A percentile compares a stretch with the other conserved stretches of the same genome.
Conservation (phyloP, 2,329 filamentous ascomycete species). For the Aspergillus caelatus region DNA sequence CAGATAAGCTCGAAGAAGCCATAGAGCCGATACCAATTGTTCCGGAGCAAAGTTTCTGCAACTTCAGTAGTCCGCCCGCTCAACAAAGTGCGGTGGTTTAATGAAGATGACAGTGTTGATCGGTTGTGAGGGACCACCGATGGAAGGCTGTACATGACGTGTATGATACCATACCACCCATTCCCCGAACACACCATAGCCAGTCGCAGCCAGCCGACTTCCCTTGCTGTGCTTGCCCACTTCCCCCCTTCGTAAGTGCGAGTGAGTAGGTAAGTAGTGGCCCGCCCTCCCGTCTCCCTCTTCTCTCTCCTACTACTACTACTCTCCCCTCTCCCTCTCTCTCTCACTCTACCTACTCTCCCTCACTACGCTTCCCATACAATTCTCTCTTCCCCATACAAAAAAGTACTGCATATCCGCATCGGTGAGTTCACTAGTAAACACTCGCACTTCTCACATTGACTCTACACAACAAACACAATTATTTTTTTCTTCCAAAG, state of each 20-base stretch:
- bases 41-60: conserved; percentile 8
- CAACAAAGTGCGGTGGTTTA: conserved; percentile 2
- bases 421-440: conserved; percentile 40
- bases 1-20: background rate
- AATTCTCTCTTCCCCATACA: conserved; percentile 39
- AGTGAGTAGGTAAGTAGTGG: conserved; percentile 22
- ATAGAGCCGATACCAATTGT: background rate
- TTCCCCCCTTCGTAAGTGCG: conserved; percentile 25
- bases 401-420: conserved; percentile 43
- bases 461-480: conserved; percentile 32
- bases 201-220: conserved; percentile 29
- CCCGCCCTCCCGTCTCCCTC: conserved; percentile 26
- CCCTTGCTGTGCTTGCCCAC: conserved; percentile 31
- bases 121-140: conserved; percentile 9
- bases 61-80: conserved; percentile 2
- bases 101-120: conserved; percentile 6
- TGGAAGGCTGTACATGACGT: conserved; percentile 20
- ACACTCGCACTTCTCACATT: conserved; percentile 27
- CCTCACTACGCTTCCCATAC: conserved; percentile 42
- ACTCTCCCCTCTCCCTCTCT: conserved; percentile 33
- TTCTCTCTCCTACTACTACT: conserved; percentile 37
- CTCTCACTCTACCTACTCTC: conserved; percentile 32
- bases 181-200: conserved; percentile 26
- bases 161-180: conserved; percentile 28
- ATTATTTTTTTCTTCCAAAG: conserved; percentile 22